Evolutionary conservation across 306 rosid genomes (phyloP), one percentile per base, ranked within the genome.

Genomic region (Acacia acuminata): DNA sequence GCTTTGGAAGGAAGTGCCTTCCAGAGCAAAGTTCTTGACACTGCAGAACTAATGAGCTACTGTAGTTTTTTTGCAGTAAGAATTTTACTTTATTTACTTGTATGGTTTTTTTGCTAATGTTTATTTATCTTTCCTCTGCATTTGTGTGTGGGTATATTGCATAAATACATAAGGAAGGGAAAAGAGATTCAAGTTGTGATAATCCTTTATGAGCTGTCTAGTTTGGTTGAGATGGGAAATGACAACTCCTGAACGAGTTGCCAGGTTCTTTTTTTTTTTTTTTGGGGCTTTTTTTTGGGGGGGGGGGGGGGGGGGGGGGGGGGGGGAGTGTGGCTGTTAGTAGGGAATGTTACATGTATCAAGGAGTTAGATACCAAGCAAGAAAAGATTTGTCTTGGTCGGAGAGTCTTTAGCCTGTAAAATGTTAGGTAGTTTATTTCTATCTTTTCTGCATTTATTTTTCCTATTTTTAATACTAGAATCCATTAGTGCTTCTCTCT

Each of bases 1-100:
- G 94, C 99, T 77, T 86, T 95, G 84, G 99, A 95, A 88, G 98
- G 90, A 80, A 88, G 94, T 88, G 98, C 98, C 82, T 95, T 93
- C 82, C 88, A 90, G 87, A 84, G 87, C 90, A 95, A 95, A 83
- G 89, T 95, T 88, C 90, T 95, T 34, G 99, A 95, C 74, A 83
- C 90, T 36, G 99, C 93, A 86, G 99, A 95, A 84, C 86, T 95
- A 69, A 85, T 93, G 92, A 85, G 92, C 94, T 95, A 95, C 90
- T 87, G 90, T 85, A 71, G 96, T 87, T 89, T 83, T 87, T 90
- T 95, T 83, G 98, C 97, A 76, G 99, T 95, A 88, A 87, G 95
- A 86, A 79, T 77, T 72, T 72, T 24, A 25, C 76, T 44, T 43
- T 51, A 25, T 81, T 45, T 20, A 79, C 76, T 76, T n/a, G 44